These are phyloP conservation scores for Sarocladiaceae sp. DNA, from an alignment of 2,329 filamentous ascomycete species.

Conservation along the genomic window DNA sequence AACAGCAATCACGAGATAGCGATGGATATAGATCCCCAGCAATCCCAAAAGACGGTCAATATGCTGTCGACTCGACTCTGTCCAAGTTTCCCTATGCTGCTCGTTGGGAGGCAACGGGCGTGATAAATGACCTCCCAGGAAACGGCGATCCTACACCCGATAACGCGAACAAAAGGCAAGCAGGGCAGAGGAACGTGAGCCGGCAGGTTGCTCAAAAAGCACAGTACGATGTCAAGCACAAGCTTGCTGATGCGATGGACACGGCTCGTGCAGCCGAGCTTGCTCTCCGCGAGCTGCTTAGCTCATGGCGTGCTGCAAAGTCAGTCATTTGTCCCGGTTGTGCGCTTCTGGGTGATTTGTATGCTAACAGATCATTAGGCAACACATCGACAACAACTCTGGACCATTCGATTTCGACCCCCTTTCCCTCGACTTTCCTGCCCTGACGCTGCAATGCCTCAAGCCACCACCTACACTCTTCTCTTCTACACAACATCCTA, in stretches of 20 bases:
- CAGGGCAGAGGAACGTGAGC: constrained; percentile 39
- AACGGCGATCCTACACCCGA: constrained; percentile 30
- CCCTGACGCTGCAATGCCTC: constrained; percentile 77
- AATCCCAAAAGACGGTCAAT: constrained; percentile 37
- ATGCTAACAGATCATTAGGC: constrained; percentile 30
- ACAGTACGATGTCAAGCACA: constrained; percentile 60
- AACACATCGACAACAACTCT: constrained; percentile 50
- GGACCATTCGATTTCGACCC: constrained; percentile 78
- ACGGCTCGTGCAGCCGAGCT: constrained; percentile 80
- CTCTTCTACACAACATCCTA: constrained; percentile 74
- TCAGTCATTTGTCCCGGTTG: constrained; percentile 43
- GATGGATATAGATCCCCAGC: constrained; percentile 31
- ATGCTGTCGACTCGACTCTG: constrained; percentile 41
- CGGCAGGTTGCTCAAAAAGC: constrained; percentile 52
- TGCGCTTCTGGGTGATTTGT: background rate
- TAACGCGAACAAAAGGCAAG: constrained; percentile 27
- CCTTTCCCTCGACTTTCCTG: constrained; percentile 78
- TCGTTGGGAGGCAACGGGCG: constrained; percentile 72
- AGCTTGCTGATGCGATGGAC: constrained; percentile 67
- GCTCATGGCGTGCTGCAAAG: constrained; percentile 80
- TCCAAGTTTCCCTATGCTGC: constrained; percentile 55
- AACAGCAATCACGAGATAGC: constrained; percentile 34
- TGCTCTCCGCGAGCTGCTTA: constrained; percentile 76
- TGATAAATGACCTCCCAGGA: constrained; percentile 63
- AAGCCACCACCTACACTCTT: constrained; percentile 78